Percentiles rank a stretch among this genome's conserved stretches.
Conservation (phyloP, 2,329 filamentous ascomycete genomes). For the Chaetomiaceae sp. region DNA sequence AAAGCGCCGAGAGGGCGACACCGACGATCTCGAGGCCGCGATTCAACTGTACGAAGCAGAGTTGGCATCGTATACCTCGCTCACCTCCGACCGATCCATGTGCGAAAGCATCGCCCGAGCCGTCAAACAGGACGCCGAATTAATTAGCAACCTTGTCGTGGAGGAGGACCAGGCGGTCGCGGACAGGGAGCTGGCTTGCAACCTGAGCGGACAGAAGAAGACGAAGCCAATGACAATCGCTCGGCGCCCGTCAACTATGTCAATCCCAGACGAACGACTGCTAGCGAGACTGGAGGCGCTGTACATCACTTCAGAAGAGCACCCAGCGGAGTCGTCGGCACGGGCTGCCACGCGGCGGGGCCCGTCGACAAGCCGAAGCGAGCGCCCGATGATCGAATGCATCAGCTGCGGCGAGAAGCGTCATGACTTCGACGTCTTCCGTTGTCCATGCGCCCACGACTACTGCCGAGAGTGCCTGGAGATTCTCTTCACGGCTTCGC, state of each 20-base stretch:
- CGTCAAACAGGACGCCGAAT: slow-evolving; percentile 11
- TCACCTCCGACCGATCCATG: slow-evolving; percentile 13
- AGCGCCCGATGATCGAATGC: neutral
- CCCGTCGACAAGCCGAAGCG: neutral
- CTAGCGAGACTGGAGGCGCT: slow-evolving; percentile 5
- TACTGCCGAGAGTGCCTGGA: slow-evolving; percentile 48
- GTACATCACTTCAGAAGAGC: neutral
- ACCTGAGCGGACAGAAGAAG: too few species aligned
- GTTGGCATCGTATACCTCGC: neutral
- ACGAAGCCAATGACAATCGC: too few species aligned
- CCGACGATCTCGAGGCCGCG: slow-evolving; percentile 11
- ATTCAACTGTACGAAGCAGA: slow-evolving; percentile 16
- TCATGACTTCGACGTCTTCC: neutral
- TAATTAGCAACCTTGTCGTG: slow-evolving; percentile 2
- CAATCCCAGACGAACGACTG: neutral
- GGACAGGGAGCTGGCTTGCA: slow-evolving; percentile 16
- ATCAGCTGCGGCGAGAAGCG: slow-evolving; percentile 6
- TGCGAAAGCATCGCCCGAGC: slow-evolving; percentile 21
- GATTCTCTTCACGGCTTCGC: slow-evolving; percentile 37
- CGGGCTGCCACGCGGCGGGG: neutral
- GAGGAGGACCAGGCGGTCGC: slow-evolving; percentile 13
- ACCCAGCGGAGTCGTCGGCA: neutral
- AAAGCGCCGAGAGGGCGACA: slow-evolving; percentile 15
- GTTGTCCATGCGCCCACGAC: slow-evolving; percentile 37
- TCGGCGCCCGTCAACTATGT: too few species aligned